phyloP scores from a whole-genome alignment of 495 filamentous ascomycete genomes.

The Lophium mytilinum region DNA sequence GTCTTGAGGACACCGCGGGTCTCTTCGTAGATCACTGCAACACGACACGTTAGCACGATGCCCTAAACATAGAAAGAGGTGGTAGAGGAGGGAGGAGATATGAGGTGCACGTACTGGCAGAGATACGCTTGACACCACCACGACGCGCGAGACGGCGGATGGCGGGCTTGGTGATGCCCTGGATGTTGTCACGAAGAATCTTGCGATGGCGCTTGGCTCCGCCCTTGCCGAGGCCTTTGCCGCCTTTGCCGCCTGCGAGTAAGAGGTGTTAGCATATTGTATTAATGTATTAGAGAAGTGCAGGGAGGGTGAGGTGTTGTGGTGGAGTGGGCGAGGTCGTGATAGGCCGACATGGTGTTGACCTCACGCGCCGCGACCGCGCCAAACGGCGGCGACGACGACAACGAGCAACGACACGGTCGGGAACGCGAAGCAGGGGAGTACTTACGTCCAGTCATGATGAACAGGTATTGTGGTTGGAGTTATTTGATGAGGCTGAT shows the following conservation, averaged over 20 bases:
- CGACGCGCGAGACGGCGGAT: constrained; percentile 59
- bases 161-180: constrained; percentile 68
- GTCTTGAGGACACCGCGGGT: constrained; percentile 60
- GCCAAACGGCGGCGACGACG: constrained; percentile 25
- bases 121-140: constrained; percentile 60
- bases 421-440: constrained; percentile 12
- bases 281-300: neutral
- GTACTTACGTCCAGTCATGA: constrained; percentile 65
- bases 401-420: constrained; percentile 22
- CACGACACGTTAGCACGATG: constrained; percentile 6
- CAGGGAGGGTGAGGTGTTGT: constrained; percentile 15
- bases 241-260: constrained; percentile 49
- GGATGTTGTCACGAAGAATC: constrained; percentile 99
- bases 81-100: neutral
- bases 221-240: constrained; percentile 78
- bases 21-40: constrained; percentile 58
- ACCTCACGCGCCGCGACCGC: constrained; percentile 19
- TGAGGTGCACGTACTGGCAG: constrained; percentile 40
- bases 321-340: neutral
- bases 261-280: constrained; percentile 27
- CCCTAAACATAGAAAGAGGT: neutral
- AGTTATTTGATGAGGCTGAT: constrained; percentile 13
- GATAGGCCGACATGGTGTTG: constrained; percentile 12
- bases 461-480: constrained; percentile 31
- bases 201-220: constrained; percentile 98